phyloP scores from a whole-genome alignment of 495 filamentous ascomycete genomes.

The Lasiosphaeris hirsuta region DNA sequence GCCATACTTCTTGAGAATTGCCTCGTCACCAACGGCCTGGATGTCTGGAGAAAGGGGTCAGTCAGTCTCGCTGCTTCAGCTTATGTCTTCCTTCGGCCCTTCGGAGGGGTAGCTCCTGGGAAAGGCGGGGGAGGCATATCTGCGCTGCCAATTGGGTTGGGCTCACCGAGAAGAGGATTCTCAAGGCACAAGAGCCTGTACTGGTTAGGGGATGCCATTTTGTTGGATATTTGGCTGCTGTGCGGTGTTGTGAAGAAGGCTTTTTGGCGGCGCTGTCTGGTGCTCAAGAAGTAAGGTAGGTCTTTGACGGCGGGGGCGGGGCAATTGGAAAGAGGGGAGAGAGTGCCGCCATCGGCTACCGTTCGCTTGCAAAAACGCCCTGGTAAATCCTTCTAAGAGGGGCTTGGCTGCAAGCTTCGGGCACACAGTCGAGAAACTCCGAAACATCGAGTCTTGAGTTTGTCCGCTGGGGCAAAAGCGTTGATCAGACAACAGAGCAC shows the following conservation, averaged over 20 bases:
- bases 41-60: conserved; percentile 60
- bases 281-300: neutral
- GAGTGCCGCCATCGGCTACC: conserved; percentile 20
- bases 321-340: neutral
- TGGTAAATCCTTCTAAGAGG: conserved; percentile 2
- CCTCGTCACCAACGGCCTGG: conserved; percentile 76
- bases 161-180: conserved; percentile 89
- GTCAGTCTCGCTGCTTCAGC: neutral
- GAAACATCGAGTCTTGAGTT: conserved; percentile 16
- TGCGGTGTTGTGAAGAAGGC: conserved; percentile 17
- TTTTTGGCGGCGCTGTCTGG: conserved; percentile 18
- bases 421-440: conserved; percentile 12
- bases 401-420: conserved; percentile 19
- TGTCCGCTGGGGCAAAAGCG: too few species aligned
- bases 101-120: conserved; percentile 3
- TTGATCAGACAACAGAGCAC: too few species aligned
- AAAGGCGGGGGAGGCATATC: neutral
- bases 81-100: neutral
- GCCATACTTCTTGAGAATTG: conserved; percentile 83
- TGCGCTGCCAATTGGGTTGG: neutral
- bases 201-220: conserved; percentile 69
- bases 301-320: conserved; percentile 9
- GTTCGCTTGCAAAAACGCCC: conserved; percentile 5
- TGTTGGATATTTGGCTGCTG: conserved; percentile 23
- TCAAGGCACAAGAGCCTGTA: conserved; percentile 87